phyloP scores from a whole-genome alignment of 2,329 filamentous ascomycete genomes.

The Hysterium pulicare region DNA sequence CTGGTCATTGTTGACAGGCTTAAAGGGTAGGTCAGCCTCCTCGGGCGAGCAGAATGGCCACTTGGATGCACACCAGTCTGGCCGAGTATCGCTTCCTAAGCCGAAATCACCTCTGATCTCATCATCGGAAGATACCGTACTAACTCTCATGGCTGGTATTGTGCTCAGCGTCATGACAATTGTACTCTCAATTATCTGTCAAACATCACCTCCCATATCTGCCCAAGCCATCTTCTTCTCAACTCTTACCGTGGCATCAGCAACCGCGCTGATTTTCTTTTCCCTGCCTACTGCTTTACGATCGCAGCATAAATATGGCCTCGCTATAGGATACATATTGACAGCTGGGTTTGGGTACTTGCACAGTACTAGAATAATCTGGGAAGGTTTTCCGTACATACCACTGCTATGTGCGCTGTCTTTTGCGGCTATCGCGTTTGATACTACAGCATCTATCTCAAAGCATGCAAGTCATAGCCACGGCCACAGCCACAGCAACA shows the following conservation, averaged over 20 bases:
- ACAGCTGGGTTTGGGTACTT: constrained; percentile 21
- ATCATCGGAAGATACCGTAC: constrained; percentile 38
- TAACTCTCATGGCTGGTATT: constrained; percentile 42
- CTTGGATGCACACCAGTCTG: constrained; percentile 14
- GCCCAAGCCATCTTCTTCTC: constrained; percentile 36
- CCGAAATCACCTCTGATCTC: constrained; percentile 34
- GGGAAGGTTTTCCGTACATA: constrained; percentile 27
- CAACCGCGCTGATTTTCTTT: constrained; percentile 42
- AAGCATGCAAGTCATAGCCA: constrained; percentile 28
- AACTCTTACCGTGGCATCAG: constrained; percentile 40
- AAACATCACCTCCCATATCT: constrained; percentile 30
- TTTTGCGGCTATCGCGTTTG: constrained; percentile 40
- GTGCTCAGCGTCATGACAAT: constrained; percentile 37
- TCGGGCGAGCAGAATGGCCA: constrained; percentile 11
- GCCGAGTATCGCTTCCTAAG: constrained; percentile 29
- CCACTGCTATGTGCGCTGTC: constrained; percentile 31
- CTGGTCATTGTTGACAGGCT: constrained; percentile 27
- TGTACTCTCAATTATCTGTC: constrained; percentile 30
- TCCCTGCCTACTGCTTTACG: constrained; percentile 41
- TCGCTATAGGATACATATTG: constrained; percentile 27
- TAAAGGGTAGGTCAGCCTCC: constrained; percentile 15
- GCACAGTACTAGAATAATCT: constrained; percentile 20
- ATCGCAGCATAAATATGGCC: constrained; percentile 32
- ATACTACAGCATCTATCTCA: constrained; percentile 29
- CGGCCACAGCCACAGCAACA: constrained; percentile 29